Evolutionary conservation across 805 yeast species (phyloP).

Genomic region (Ogataea allantospora): DNA sequence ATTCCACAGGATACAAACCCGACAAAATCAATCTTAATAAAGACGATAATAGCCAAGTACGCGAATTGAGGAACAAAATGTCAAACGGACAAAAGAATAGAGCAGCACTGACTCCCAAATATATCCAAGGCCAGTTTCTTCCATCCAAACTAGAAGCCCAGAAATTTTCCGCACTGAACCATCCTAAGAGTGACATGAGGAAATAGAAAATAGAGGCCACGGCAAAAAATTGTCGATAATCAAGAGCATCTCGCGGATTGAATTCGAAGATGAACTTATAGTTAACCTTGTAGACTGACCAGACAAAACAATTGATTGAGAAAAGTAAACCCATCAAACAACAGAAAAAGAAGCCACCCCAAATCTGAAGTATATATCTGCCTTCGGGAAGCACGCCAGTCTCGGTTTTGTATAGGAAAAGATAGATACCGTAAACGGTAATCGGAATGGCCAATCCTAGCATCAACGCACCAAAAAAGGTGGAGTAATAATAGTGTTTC

Average conservation of each 20-base stretch:
- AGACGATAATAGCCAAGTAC: conserved; percentile 76
- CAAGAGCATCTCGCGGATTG: conserved; percentile 62
- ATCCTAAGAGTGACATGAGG: conserved; percentile 57
- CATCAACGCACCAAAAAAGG: conserved; percentile 63
- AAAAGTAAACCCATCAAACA: conserved; percentile 61
- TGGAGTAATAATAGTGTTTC: conserved; percentile 41
- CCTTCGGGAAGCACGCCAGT: conserved; percentile 51
- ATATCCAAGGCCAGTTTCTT: conserved; percentile 78
- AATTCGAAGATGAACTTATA: conserved; percentile 92
- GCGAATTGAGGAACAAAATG: conserved; percentile 54
- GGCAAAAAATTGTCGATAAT: conserved; percentile 63
- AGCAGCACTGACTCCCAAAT: conserved; percentile 49
- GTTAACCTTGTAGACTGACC: conserved; percentile 76
- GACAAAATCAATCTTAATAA: conserved; percentile 71
- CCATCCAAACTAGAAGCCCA: conserved; percentile 63
- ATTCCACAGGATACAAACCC: conserved; percentile 93
- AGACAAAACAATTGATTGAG: conserved; percentile 66
- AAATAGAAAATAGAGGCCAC: conserved; percentile 61
- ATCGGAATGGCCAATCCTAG: conserved; percentile 74
- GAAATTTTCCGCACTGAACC: conserved; percentile 73
- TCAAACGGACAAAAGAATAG: conserved; percentile 62
- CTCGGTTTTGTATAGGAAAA: conserved; percentile 38
- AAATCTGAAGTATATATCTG: conserved; percentile 68
- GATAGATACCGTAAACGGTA: conserved; percentile 54
- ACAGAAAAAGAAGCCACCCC: conserved; percentile 86